phyloP scores from a whole-genome alignment of 345 rosid genomes.

The Ceriops decandra region DNA sequence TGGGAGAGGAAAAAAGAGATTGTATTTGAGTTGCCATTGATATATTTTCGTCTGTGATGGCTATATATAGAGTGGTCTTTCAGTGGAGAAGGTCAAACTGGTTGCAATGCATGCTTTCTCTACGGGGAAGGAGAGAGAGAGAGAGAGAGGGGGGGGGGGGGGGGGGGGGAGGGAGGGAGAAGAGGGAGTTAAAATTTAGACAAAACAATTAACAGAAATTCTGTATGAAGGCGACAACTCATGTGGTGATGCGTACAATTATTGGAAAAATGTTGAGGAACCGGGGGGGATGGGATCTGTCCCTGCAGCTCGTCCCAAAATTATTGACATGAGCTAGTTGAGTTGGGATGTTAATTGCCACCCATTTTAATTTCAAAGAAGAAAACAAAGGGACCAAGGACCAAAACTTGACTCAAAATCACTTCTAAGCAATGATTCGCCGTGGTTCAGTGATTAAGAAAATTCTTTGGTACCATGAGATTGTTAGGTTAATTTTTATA shows the following conservation, averaged over 20 bases:
- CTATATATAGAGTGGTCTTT: conserved; percentile 7
- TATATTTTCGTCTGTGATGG: background rate
- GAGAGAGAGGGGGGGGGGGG: background rate
- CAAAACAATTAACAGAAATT: background rate
- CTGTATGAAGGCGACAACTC: background rate
- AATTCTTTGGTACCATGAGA: too few species aligned
- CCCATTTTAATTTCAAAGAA: background rate
- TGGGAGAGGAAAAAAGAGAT: too few species aligned
- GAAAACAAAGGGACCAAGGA: too few species aligned
- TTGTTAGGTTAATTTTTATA: too few species aligned
- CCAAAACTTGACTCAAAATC: too few species aligned
- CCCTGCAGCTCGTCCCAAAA: too few species aligned
- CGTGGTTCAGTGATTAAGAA: too few species aligned
- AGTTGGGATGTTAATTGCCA: background rate
- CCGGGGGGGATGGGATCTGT: too few species aligned
- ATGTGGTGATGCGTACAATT: background rate
- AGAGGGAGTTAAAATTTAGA: background rate
- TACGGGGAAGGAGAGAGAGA: background rate
- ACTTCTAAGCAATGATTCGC: too few species aligned
- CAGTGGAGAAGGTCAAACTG: background rate
- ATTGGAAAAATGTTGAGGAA: background rate
- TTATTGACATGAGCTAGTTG: background rate
- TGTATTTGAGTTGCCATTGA: background rate
- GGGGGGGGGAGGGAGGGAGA: background rate
- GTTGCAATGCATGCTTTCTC: too few species aligned